These are phyloP conservation scores for Nakazawaea holstii DNA, from an alignment of 805 yeast species.

Conservation along the genomic window DNA sequence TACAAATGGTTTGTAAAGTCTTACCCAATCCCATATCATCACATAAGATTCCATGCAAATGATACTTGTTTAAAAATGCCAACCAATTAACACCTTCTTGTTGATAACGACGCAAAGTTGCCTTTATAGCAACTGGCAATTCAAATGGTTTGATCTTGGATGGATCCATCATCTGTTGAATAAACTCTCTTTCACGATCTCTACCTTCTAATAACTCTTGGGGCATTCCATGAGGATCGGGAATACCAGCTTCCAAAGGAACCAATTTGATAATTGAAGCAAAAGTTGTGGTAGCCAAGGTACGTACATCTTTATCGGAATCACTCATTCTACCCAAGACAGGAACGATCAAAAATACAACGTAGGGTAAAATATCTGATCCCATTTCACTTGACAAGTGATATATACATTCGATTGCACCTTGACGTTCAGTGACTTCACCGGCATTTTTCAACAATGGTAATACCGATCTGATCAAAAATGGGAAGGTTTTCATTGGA, in stretches of 20 bases:
- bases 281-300: constrained; percentile 90
- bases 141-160: constrained; percentile 81
- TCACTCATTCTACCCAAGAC: constrained; percentile 98
- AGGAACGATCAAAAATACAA: constrained; percentile 93
- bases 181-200: constrained; percentile 89
- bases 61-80: constrained; percentile 90
- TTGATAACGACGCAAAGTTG: constrained; percentile 89
- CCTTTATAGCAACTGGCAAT: constrained; percentile 87
- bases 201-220: constrained; percentile 78
- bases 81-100: constrained; percentile 99
- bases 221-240: constrained; percentile 92
- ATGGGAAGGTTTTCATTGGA: constrained; percentile 70
- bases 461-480: constrained; percentile 67
- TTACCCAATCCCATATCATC: constrained; percentile 99
- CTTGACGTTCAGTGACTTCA: constrained; percentile 71
- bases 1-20: constrained; percentile 94
- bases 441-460: constrained; percentile 81
- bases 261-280: constrained; percentile 93
- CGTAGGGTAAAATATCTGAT: constrained; percentile 82
- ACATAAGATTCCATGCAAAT: constrained; percentile 94
- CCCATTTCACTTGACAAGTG: constrained; percentile 87
- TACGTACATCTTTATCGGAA: constrained; percentile 79
- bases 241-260: constrained; percentile 95
- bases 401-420: constrained; percentile 87
- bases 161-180: constrained; percentile 97